Evolutionary conservation across 164 flowering plant genomes (phyloP), one percentile per base, ranked within the genome.

Genomic region (Litsea cubeba): DNA sequence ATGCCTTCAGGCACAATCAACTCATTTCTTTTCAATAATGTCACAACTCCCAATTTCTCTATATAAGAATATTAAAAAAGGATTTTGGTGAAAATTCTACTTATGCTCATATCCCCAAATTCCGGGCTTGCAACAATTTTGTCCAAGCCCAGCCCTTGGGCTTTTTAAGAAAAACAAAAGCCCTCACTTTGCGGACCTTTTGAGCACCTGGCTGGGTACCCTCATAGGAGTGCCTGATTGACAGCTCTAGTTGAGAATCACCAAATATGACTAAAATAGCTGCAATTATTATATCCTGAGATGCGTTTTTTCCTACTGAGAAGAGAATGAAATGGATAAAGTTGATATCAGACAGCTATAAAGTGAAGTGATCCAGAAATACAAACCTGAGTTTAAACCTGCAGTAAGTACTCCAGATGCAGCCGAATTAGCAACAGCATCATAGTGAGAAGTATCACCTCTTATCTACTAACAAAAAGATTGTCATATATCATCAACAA

Each of bases 381-480:
- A 72, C 78, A 14, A 25, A 95, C 99, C 99, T 83, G 99, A 96
- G 72, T 85, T 88, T 50, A 96, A 30, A 58, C 94, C 90, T 51
- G 99, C 98, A 25, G 96, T 90, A 74, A 91, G 94, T 25, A 96
- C 93, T 76, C 99, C 98, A 70, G 98, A 92, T 66, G 98, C 92
- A 35, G 92, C 97, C 22, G 98, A 90, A 81, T 96, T 96, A 72
- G 89, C 94, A 77, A 96, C 99, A 64, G 97, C 97, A 79, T 96
- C 99, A 82, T 96, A 96, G 79, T 96, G 99, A 57, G 99, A 63
- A 62, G 99, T 94, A 78, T 96, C 99, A 58, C 99, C 99, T 86
- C 97, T 88, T 79, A 95, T 72, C 99, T 95, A 85, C 60, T 15
- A 65, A 79, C 78, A 84, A 62, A 51, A 51, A 72, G 58, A 35